These are phyloP conservation scores for Phytopythium chamaehyphon DNA, from an alignment of 352 stramenopile species.

Conservation along the genomic window DNA sequence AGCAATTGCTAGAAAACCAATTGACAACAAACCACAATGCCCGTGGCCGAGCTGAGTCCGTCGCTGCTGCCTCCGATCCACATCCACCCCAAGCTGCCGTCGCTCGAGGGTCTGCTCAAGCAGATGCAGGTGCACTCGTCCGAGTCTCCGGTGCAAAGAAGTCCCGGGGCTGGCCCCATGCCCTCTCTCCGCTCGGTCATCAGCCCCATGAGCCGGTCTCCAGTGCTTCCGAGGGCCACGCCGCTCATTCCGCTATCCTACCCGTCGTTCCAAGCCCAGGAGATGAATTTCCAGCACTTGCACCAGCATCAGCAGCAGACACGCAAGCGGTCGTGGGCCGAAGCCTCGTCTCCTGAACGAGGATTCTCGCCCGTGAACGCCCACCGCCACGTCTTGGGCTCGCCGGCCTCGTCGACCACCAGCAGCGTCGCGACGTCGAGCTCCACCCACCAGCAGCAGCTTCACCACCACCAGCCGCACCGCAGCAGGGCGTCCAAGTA, in stretches of 20 bases:
- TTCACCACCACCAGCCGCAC: conserved; percentile 11
- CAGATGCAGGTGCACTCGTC: conserved; percentile 44
- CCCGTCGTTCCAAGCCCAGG: conserved; percentile 4
- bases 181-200: conserved; percentile 52
- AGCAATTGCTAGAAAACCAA: too few relatives aligned
- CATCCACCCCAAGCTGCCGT: conserved; percentile 50
- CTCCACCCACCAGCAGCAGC: too few relatives aligned
- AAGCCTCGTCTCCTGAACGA: conserved; percentile 11
- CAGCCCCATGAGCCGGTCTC: conserved; percentile 20
- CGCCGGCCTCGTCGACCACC: conserved; percentile 10
- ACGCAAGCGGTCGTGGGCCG: conserved; percentile 31
- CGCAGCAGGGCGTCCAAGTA: conserved; percentile 83
- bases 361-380: conserved; percentile 2
- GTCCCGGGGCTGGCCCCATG: conserved; percentile 19
- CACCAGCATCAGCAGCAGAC: conserved; percentile 15
- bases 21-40: too few relatives aligned
- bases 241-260: conserved; percentile 13
- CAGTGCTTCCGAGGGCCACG: conserved; percentile 6
- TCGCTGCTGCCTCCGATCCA: conserved; percentile 21
- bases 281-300: conserved; percentile 11
- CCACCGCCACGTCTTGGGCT: conserved; percentile 13
- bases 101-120: conserved; percentile 60
- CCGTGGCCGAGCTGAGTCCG: conserved; percentile 3
- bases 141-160: conserved; percentile 3
- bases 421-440: conserved; percentile 7